Conservation (phyloP, 331 rosid species). For the Quercus lobata region DNA sequence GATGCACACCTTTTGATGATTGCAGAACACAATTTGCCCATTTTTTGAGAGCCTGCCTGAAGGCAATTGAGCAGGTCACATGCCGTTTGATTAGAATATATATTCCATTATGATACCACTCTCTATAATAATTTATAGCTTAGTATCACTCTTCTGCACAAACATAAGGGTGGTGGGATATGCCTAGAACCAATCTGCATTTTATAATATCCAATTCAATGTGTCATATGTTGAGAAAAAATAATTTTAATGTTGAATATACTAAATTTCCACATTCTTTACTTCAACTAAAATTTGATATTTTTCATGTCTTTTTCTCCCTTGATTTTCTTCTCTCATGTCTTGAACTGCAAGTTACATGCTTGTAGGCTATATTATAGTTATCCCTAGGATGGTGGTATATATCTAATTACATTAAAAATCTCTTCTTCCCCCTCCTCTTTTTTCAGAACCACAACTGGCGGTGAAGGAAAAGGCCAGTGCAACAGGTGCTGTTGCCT, state of each 20-base stretch:
- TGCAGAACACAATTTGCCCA: background rate
- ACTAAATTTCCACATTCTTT: background rate
- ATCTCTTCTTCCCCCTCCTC: slow-evolving; percentile 8
- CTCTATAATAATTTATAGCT: background rate
- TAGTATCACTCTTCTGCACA: background rate
- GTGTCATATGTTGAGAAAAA: background rate
- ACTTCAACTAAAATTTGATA: background rate
- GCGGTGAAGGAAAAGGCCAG: slow-evolving; percentile 33
- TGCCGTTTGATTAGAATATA: background rate
- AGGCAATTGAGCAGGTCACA: background rate
- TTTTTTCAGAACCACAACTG: slow-evolving; percentile 44
- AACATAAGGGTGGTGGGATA: background rate
- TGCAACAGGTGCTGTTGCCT: slow-evolving; percentile 24
- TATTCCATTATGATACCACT: background rate
- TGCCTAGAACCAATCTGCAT: background rate
- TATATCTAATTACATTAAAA: background rate
- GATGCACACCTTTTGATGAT: background rate
- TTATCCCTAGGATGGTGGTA: background rate
- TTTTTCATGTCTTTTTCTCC: background rate
- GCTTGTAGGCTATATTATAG: background rate
- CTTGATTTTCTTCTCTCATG: background rate
- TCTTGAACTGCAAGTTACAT: background rate
- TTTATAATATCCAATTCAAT: too few relatives aligned
- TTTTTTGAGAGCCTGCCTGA: background rate
- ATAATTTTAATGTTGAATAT: background rate